Conservation (phyloP, 1,284 basidiomycete species). For the Leccinum solheimii region DNA sequence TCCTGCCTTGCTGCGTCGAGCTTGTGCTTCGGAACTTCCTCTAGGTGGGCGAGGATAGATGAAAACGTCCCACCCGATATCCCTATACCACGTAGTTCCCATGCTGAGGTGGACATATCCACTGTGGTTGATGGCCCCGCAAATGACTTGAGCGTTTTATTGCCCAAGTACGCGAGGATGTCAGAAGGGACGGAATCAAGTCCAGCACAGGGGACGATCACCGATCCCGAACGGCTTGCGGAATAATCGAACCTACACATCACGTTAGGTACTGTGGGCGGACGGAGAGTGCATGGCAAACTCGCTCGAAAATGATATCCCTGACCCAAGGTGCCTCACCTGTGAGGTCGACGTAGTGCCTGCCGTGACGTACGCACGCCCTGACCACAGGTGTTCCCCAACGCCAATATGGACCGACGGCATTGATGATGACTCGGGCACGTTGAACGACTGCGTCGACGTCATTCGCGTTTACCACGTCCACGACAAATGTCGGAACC, state of each 20-base stretch:
- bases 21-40: slow-evolving; percentile 47
- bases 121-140: slow-evolving; percentile 39
- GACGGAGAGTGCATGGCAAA: slow-evolving; percentile 15
- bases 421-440: slow-evolving; percentile 64
- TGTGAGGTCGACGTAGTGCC: slow-evolving; percentile 66
- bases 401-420: slow-evolving; percentile 64
- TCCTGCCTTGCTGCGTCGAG: slow-evolving; percentile 36
- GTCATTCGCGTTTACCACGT: slow-evolving; percentile 47
- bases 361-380: slow-evolving; percentile 45
- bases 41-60: slow-evolving; percentile 49
- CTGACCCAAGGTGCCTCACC: slow-evolving; percentile 57
- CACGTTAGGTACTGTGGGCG: slow-evolving; percentile 4
- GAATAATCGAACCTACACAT: slow-evolving; percentile 51
- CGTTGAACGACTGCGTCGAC: slow-evolving; percentile 55
- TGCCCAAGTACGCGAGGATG: slow-evolving; percentile 51
- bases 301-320: slow-evolving; percentile 49
- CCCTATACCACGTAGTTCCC: slow-evolving; percentile 46
- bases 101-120: slow-evolving; percentile 46
- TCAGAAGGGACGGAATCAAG: slow-evolving; percentile 66
- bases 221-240: slow-evolving; percentile 52
- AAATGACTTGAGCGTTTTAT: slow-evolving; percentile 44
- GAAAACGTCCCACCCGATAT: slow-evolving; percentile 73
- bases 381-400: slow-evolving; percentile 65
- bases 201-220: slow-evolving; percentile 60
- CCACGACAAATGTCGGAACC: slow-evolving; percentile 49